Evolutionary conservation across 257 asterid species (phyloP).

Genomic region (Fraxinus pennsylvanica): DNA sequence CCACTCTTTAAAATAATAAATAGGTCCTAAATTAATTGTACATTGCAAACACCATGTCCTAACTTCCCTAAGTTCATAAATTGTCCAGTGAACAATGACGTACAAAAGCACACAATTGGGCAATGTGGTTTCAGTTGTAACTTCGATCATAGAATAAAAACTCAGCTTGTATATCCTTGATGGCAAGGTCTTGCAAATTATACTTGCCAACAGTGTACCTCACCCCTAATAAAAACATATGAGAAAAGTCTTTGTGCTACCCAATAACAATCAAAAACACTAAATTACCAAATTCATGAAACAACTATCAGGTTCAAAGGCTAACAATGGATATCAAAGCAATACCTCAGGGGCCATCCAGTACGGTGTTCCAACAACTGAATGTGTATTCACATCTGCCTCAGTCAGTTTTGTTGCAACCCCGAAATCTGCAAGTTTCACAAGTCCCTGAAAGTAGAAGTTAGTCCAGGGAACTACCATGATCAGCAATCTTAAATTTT

Average conservation of each 20-base stretch:
- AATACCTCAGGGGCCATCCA: constrained; percentile 99
- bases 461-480: constrained; percentile 34
- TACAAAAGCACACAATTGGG: neutral
- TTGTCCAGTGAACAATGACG: neutral
- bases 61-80: neutral
- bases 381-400: constrained; percentile 89
- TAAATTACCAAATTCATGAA: constrained; percentile 16
- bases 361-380: constrained; percentile 99
- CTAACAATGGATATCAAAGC: constrained; percentile 1
- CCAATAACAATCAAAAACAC: constrained; percentile 10
- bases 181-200: constrained; percentile 4
- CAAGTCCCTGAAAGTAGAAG: constrained; percentile 85
- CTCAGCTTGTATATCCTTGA: neutral
- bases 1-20: neutral
- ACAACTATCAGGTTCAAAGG: constrained; percentile 12
- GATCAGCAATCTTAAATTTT: constrained; percentile 20
- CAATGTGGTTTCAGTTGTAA: neutral
- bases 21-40: neutral
- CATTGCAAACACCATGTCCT: neutral
- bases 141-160: neutral
- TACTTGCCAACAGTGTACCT: constrained; percentile 5
- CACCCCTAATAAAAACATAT: constrained; percentile 6
- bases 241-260: constrained; percentile 1
- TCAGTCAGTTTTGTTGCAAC: constrained; percentile 96
- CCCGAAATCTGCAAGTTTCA: constrained; percentile 98